Evolutionary conservation across 352 stramenopile species (phyloP).

Genomic region (Phytopythium oedochilum): DNA sequence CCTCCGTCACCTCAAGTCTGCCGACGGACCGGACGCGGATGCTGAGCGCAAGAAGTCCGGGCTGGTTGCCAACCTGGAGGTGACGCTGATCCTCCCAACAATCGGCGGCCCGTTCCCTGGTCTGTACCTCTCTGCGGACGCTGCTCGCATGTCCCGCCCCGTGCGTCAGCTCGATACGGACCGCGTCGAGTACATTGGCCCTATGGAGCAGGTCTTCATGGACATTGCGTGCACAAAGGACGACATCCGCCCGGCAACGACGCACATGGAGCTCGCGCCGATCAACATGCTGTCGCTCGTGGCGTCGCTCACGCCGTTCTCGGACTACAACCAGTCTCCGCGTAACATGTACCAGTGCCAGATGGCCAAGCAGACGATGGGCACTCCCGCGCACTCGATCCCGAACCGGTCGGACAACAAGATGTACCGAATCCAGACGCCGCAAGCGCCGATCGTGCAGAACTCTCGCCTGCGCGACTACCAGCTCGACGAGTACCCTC

Average conservation of each 20-base stretch:
- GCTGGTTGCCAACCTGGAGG: constrained; percentile 76
- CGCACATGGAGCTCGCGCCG: constrained; percentile 98
- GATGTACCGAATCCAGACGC: constrained; percentile 98
- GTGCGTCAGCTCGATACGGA: constrained; percentile 91
- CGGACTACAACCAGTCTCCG: constrained; percentile 99
- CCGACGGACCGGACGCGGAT: constrained; percentile 21
- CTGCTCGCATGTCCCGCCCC: constrained; percentile 92
- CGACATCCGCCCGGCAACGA: constrained; percentile 95
- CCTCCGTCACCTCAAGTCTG: constrained; percentile 72
- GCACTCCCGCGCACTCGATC: constrained; percentile 96
- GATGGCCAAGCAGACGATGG: constrained; percentile 99
- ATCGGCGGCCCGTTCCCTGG: constrained; percentile 95
- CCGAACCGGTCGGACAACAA: constrained; percentile 98
- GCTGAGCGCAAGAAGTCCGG: constrained; percentile 54
- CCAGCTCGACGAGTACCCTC: constrained; percentile 98
- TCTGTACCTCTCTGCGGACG: constrained; percentile 96
- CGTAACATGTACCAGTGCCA: constrained; percentile 99
- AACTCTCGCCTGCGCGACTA: constrained; percentile 95
- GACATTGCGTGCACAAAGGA: constrained; percentile 96
- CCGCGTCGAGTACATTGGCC: constrained; percentile 95
- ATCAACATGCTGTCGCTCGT: constrained; percentile 99
- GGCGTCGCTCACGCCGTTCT: constrained; percentile 98
- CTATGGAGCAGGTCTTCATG: constrained; percentile 98
- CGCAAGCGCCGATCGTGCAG: constrained; percentile 98
- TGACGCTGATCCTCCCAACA: constrained; percentile 74